Evolutionary conservation across 768 basidiomycete species (phyloP), one percentile per base, ranked within the genome.

Genomic region (Boletus reticulatus): DNA sequence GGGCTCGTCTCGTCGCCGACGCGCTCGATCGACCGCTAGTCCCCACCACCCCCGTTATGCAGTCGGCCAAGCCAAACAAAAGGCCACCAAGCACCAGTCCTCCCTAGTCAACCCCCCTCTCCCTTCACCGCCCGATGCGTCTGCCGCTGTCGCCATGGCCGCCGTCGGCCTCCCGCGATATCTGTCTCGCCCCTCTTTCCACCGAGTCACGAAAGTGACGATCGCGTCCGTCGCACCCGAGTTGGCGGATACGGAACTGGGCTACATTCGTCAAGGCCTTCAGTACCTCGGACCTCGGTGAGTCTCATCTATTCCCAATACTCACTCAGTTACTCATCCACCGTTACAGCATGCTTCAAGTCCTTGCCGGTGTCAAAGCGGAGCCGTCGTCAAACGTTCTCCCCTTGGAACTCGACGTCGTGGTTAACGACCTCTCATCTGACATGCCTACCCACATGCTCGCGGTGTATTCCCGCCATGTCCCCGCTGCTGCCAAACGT

Each of bases 41-140:
- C 52, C 66, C 2, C 58, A 66, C 29, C 67, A 67, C 24, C 60
- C 74, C 11, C 73, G 73, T 51, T 72, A 74, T 50, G 67, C 66
- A 1, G 63, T 74, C 27, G 71, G 71, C 36, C 75, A 76, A 14
- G 76, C 80, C 19, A 80, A 72, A 51, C 72, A 73, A 11, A 72
- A 71, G 53, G 39, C 58, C 4, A 10, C 41, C 12, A 65, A 43
- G 14, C 24, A 36, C 13, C 61, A 67, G 6, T 19, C 61, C 6
- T 57, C 60, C n/a, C 51, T 61, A 27, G 46, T 76, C 24, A 57
- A 69, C 22, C 64, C 77, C 44, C 67, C 50, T 77, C 6, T 64
- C 68, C 41, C 14, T 62, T n/a, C 59, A 0, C 22, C 59, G 27
- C 12, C 51, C 4, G 58, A 62, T 38, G 13, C 50, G 5, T 29